Conservation (phyloP, 225 moss, liverwort and hornwort species). For the Straminergon stramineum region DNA sequence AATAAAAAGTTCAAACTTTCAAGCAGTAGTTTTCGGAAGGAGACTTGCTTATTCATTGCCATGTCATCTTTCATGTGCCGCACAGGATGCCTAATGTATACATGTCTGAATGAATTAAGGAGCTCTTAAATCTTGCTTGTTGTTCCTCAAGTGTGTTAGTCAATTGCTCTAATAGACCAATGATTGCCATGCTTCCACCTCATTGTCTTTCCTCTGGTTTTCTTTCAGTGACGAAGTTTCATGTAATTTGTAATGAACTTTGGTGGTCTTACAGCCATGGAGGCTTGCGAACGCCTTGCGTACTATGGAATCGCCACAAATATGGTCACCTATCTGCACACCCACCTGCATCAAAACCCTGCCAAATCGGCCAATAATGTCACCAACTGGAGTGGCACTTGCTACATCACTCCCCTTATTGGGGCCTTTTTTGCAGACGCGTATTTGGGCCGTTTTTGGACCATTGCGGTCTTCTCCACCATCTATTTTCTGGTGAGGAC, state of each 20-base stretch:
- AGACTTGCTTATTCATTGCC: not conserved
- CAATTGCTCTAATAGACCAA: not conserved
- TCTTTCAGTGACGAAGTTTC: not conserved
- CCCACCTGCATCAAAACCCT: slow-evolving; percentile 36
- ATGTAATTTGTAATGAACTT: not conserved
- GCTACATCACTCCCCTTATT: slow-evolving; percentile 90
- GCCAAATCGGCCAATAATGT: slow-evolving; percentile 60
- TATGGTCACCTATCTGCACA: slow-evolving; percentile 55
- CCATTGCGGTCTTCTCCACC: slow-evolving; percentile 66
- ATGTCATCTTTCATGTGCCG: not conserved
- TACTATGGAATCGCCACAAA: slow-evolving; percentile 85
- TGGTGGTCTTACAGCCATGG: slow-evolving; percentile 41
- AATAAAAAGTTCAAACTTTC: not conserved
- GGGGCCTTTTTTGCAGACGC: slow-evolving; percentile 85
- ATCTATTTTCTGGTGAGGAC: slow-evolving; percentile 52
- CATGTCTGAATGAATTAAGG: not conserved
- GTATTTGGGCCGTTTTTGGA: slow-evolving; percentile 77
- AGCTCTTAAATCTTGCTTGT: not conserved
- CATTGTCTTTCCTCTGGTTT: not conserved
- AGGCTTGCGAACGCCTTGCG: slow-evolving; percentile 81
- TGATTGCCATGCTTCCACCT: not conserved
- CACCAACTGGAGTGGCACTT: slow-evolving; percentile 93
- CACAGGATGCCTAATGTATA: not conserved
- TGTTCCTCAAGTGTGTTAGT: not conserved
- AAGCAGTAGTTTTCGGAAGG: not conserved